These are phyloP conservation scores for Ilyonectria destructans DNA, from an alignment of 2,329 filamentous ascomycete genomes.

Conservation along the genomic window DNA sequence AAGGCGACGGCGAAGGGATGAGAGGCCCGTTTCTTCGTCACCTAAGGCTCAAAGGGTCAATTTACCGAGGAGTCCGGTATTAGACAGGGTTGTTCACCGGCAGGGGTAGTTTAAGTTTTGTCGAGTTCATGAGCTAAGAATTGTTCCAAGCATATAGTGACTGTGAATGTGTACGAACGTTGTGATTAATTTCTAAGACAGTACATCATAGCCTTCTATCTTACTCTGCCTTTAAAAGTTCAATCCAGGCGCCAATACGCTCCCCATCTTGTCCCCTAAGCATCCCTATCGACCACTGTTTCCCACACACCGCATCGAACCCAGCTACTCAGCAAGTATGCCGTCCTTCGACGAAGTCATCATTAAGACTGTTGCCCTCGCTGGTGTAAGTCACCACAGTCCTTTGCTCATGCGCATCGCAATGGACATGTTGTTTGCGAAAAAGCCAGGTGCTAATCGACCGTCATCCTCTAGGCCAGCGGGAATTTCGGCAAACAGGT, in stretches of 20 bases:
- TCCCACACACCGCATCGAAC: neutral
- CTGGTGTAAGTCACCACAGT: slow-evolving; percentile 3
- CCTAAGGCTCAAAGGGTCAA: neutral
- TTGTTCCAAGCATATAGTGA: no score
- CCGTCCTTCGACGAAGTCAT: neutral
- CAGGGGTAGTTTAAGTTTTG: no score
- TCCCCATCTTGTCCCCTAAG: neutral
- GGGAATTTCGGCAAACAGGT: slow-evolving; percentile 21
- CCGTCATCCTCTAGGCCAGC: slow-evolving; percentile 8
- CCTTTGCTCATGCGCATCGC: neutral
- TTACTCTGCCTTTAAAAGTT: no score
- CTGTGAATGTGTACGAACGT: no score
- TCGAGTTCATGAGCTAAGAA: no score
- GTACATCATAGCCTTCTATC: no score
- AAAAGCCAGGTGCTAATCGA: neutral
- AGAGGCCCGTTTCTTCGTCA: neutral
- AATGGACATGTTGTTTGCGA: neutral
- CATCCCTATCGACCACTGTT: neutral
- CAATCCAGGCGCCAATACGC: no score
- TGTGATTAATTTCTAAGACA: no score
- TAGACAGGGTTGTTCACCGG: neutral
- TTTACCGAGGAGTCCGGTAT: neutral
- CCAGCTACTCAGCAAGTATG: neutral
- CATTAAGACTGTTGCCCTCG: slow-evolving; percentile 10
- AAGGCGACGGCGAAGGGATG: slow-evolving; percentile 35